Evolutionary conservation across 2,329 filamentous ascomycete species (phyloP), one percentile per base, ranked within the genome.

Genomic region (Davidsoniella virescens): DNA sequence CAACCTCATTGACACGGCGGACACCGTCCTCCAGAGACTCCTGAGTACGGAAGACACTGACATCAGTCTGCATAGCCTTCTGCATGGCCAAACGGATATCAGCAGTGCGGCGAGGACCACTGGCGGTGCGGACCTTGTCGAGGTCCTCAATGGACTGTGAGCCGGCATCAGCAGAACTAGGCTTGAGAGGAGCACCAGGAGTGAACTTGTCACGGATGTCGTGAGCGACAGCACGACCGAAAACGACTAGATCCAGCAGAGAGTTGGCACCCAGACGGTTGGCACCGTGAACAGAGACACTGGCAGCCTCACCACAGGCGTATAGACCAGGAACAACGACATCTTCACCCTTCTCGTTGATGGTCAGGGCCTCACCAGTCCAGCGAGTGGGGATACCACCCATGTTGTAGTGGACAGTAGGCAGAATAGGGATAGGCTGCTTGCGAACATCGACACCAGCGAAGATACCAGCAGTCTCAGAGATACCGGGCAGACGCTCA

Each of bases 351-450:
- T 78, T 66, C 63, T 84, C 82, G 59, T 95, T 87, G 48, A 94
- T 72, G 16, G 87, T 93, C 58, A 98, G 69, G 54, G 96, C 92
- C 70, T 98, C 87, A 67, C 92, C 90, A 55, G 87, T 95, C 76
- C 94, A 96, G 63, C 86, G 87, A 58, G 92, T 96, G 48, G 90
- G 90, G 59, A 98, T 95, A 76, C 92, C 90, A 68, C 90, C 90
- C 92, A 96, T 98, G 77, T 95, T 95, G 78, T 98, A 98, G 75
- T 98, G 88, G 58, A 95, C 90, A 42, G 90, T 96, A 52, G 90
- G 90, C 55, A 96, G 75, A 57, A 96, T 90, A 55, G 90, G 90
- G 59, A 96, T 96, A 57, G 90, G 90, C 70, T 95, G 85, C 74
- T 94, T 95, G 63, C 81, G 83, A 59, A 98, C 90, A 66, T 98